Base-by-base conservation (phyloP, 352 stramenopile species). In the Pythium rhizo-oryzae region DNA sequence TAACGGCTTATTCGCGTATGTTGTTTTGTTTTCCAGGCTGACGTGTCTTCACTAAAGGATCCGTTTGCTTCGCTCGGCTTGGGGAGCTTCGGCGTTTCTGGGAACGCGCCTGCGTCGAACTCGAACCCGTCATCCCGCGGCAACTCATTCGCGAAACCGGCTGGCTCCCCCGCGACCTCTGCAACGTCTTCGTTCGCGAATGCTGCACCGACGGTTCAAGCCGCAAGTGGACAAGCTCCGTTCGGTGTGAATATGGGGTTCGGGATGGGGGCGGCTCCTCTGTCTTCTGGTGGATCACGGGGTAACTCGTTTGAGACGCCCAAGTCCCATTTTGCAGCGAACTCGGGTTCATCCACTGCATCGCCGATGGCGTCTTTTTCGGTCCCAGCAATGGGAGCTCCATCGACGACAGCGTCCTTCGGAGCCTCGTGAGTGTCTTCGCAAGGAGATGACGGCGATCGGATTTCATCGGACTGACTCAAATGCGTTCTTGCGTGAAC, bases 51-150 rank as follows among this genome's bases (percentile, higher is more conserved):
- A 8, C 68, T 91, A 50, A 90, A 85, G 43, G 87, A 94, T 60
- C 87, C 83, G 18, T 94, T 94, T 56, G 82, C 87, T 8, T 81
- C 87, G 5, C 76, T 94, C 1, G 89, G 79, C 56, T 76, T 93
- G 18, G 77, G 78, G 28, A 80, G 67, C 62, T 75, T 91, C 19
- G 82, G 81, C 43, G 73, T 90, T 33, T 71, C 71, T 30, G 76
- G 69, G 37, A 43, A 28, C 15, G 37, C 33, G 70, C 43, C 39
- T 65, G 62, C 24, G 63, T 62, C 47, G 69, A 65, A 57, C 37
- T 72, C 70, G 53, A 74, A 69, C 59, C 60, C 65, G 51, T 58
- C 56, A 4, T 81, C 73, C 7, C 76, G 76, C 6, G 65, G 63
- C 16, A 74, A 63, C n/a, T 83, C 76, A 13, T 77, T 79, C 21